A percentile compares a stretch with the other conserved stretches of the same genome.
Evolutionary conservation across 2,329 filamentous ascomycete genomes (phyloP).

Genomic region (Cordyceps fumosorosea): DNA sequence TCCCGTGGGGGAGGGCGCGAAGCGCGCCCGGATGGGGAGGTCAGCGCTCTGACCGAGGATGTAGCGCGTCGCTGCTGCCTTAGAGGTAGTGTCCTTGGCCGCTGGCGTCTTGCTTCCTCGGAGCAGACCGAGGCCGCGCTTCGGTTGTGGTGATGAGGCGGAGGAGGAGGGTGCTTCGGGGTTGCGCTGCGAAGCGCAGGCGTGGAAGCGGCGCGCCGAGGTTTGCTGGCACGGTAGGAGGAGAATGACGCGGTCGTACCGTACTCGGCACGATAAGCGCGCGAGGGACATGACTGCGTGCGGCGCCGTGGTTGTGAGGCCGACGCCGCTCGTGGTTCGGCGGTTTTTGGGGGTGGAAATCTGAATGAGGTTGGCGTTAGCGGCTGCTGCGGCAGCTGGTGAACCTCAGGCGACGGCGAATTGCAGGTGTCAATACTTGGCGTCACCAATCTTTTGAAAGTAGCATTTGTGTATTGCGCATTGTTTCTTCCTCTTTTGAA

Average conservation of each 20-base stretch:
- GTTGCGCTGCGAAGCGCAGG: not conserved
- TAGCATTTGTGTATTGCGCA: too few relatives aligned
- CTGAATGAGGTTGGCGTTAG: not conserved
- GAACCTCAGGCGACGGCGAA: not conserved
- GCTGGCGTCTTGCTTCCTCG: not conserved
- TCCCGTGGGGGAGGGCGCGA: conserved; percentile 92
- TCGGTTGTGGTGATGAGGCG: not conserved
- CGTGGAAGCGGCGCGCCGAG: not conserved
- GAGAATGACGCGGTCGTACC: not conserved
- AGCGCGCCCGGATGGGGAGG: conserved; percentile 56
- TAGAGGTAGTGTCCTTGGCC: not conserved
- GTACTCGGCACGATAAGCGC: not conserved
- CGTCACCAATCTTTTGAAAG: too few relatives aligned
- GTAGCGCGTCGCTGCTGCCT: conserved; percentile 16
- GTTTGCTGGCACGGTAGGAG: not conserved
- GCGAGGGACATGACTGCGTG: not conserved
- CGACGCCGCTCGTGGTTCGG: not conserved
- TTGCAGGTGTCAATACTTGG: not conserved
- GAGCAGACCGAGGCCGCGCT: not conserved
- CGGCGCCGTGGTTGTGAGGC: not conserved
- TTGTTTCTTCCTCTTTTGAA: too few relatives aligned
- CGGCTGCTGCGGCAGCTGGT: not conserved
- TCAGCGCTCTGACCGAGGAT: conserved; percentile 44
- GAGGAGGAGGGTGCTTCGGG: not conserved
- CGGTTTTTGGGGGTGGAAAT: not conserved